Conservation (phyloP, 352 stramenopile species). For the Pythium sukuiense region DNA sequence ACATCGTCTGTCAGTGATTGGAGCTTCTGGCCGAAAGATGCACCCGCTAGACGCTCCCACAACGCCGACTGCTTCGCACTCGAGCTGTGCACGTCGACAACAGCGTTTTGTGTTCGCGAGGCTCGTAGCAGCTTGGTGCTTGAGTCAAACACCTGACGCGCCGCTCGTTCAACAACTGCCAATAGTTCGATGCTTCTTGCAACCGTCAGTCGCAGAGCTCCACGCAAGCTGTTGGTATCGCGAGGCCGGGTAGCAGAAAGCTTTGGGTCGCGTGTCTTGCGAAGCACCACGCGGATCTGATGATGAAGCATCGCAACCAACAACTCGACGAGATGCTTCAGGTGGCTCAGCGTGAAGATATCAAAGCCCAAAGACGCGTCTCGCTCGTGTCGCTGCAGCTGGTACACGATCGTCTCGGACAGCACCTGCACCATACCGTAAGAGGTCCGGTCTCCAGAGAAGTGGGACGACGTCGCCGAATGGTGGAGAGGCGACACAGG, state of each 20-base stretch:
- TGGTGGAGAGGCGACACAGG: slow-evolving; percentile 22
- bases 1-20: slow-evolving; percentile 32
- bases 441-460: slow-evolving; percentile 67
- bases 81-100: slow-evolving; percentile 3
- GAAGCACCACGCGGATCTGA: slow-evolving; percentile 55
- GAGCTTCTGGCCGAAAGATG: slow-evolving; percentile 30
- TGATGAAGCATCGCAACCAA: slow-evolving; percentile 77
- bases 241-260: slow-evolving; percentile 54
- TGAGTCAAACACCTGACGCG: slow-evolving; percentile 31
- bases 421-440: slow-evolving; percentile 68
- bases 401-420: slow-evolving; percentile 45
- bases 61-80: slow-evolving; percentile 26
- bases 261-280: slow-evolving; percentile 62
- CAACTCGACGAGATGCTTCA: slow-evolving; percentile 53
- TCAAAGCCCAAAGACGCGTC: slow-evolving; percentile 40
- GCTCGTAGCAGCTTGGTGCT: slow-evolving; percentile 1
- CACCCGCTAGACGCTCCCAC: slow-evolving; percentile 31
- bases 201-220: slow-evolving; percentile 26
- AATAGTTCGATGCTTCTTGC: slow-evolving; percentile 35
- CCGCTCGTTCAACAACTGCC: slow-evolving; percentile 29
- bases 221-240: slow-evolving; percentile 9
- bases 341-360: slow-evolving; percentile 48
- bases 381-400: slow-evolving; percentile 36
- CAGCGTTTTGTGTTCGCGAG: slow-evolving; percentile 9
- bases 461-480: slow-evolving; percentile 39